Base-by-base conservation (phyloP, 2,329 filamentous ascomycete species). In the Pseudogymnoascus verrucosus region DNA sequence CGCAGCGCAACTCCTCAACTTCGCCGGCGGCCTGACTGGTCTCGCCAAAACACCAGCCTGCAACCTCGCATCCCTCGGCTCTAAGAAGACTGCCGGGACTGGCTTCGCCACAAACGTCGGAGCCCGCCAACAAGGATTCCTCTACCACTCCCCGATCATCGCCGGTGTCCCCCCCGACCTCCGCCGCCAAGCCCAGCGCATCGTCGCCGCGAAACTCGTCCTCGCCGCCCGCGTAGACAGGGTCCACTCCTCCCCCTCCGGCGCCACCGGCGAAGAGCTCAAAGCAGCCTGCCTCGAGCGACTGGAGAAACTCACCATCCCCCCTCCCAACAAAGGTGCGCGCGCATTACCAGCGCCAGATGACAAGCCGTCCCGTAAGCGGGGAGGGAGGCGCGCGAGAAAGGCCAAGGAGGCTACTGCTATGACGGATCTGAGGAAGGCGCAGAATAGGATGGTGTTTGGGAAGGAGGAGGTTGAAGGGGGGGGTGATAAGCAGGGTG, bases 391-490 rank as follows among this genome's bases (percentile, higher is more conserved):
- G 63, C 83, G 92, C 68, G 95, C 93, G 11, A 82, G 95, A 64
- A 96, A 96, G 76, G 93, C 93, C 65, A 99, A 99, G 82, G 95
- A 96, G 76, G 93, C 93, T 3, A 91, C 91, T 5, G 93, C 95
- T 65, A 96, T 97, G 91, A 99, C 95, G 0, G 95, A 99, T 63
- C 80, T 99, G 31, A 88, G 93, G 68, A 97, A 98, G 76, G 92
- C 92, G 4, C 95, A 98, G 77, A 99, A 99, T 78, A 86, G 95
- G 62, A 89, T 99, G 84, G 91, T 88, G 0, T 99, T 99, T 72
- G 93, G 93, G 64, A 95, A 96, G 74, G 93, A 98, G 75, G 95
- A 99, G 76, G 88, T 86, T 70, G 95, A 99, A 76, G 88, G 95
- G 1, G 93, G 93, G 34, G 93, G 92, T 37, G 86, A 86, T 0